Percentiles rank a stretch among this genome's conserved stretches.
Evolutionary conservation across 176 grass and related monocot species (phyloP).

Genomic region (Cenchrus americanus): DNA sequence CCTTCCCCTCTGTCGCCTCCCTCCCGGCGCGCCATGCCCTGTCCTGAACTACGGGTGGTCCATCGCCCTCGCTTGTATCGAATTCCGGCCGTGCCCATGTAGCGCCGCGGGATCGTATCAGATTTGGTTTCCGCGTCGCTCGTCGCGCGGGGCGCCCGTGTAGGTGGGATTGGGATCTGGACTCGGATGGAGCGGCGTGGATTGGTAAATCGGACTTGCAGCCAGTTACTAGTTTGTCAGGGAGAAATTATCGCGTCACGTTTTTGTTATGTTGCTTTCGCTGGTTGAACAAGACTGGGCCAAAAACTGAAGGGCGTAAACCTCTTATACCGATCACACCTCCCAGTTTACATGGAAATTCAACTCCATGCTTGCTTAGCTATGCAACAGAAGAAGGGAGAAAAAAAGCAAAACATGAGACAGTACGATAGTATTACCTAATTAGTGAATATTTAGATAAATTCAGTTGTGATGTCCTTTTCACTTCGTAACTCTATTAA

Average conservation of each 20-base stretch:
- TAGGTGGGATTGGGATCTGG: constrained; percentile 19
- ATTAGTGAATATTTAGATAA: no score
- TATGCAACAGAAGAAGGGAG: no score
- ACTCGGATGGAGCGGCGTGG: background rate
- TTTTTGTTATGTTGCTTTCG: constrained; percentile 5
- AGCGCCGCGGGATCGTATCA: constrained; percentile 16
- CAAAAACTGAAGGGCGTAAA: no score
- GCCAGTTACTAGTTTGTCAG: background rate
- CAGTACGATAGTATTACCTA: no score
- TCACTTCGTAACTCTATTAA: no score
- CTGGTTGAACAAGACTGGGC: no score
- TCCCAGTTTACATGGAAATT: no score
- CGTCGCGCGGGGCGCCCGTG: background rate
- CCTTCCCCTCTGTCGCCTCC: background rate
- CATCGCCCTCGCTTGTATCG: background rate
- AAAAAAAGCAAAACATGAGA: no score
- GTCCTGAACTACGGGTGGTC: background rate
- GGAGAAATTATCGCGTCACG: background rate
- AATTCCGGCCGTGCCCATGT: background rate
- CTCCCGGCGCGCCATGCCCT: background rate
- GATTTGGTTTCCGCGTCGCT: constrained; percentile 30
- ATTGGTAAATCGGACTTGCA: background rate
- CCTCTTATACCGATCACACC: no score
- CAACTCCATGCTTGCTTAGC: no score
- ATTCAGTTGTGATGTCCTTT: no score